These are phyloP conservation scores for Phytopythium montanum DNA, from an alignment of 352 stramenopile species.

Conservation along the genomic window DNA sequence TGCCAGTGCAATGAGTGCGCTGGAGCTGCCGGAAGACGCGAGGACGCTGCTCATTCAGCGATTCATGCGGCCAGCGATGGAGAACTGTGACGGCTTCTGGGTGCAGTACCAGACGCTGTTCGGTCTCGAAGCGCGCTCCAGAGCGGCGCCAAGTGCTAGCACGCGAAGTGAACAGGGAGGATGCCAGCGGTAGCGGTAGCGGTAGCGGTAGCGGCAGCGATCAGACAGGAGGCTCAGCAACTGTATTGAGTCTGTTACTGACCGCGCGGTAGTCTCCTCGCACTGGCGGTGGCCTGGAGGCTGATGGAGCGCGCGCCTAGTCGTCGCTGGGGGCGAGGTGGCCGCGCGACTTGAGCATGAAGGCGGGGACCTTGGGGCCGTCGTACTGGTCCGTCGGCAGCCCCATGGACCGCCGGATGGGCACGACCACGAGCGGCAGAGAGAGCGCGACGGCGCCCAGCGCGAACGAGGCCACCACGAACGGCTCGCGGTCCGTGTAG, in stretches of 20 bases:
- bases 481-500: conserved; percentile 83
- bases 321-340: conserved; percentile 33
- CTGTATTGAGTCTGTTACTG: neutral
- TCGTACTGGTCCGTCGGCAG: conserved; percentile 89
- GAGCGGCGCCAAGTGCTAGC: neutral
- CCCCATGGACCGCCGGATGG: conserved; percentile 77
- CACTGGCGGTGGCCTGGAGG: neutral
- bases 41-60: conserved; percentile 29
- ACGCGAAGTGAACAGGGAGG: neutral
- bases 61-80: conserved; percentile 25
- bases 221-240: neutral
- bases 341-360: conserved; percentile 71
- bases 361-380: conserved; percentile 72
- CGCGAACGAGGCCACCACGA: conserved; percentile 80
- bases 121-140: conserved; percentile 26
- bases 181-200: too few relatives aligned
- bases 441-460: conserved; percentile 67
- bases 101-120: conserved; percentile 47
- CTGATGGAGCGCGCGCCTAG: neutral
- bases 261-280: neutral
- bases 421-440: conserved; percentile 77
- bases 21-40: conserved; percentile 40
- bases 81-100: conserved; percentile 39
- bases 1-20: conserved; percentile 33
- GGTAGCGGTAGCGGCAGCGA: too few relatives aligned